Conservation (phyloP, 306 rosid genomes). For the Canavalia gladiata region DNA sequence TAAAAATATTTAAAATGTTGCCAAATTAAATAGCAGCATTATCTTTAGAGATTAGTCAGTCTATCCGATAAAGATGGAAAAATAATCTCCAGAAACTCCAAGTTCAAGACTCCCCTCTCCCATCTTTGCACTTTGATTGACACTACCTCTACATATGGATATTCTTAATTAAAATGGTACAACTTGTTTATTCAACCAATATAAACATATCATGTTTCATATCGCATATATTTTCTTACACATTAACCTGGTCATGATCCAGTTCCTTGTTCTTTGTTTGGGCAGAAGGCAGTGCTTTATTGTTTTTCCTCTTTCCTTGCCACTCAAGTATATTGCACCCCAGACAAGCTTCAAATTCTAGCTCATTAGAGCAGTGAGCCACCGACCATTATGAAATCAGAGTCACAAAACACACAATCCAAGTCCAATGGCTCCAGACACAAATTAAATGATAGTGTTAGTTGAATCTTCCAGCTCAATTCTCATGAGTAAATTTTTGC, state of each 20-base stretch:
- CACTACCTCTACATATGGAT: neutral
- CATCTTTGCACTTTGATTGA: slow-evolving; percentile 15
- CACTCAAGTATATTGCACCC: slow-evolving; percentile 13
- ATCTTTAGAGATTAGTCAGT: neutral
- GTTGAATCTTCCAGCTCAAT: neutral
- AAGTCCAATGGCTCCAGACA: neutral
- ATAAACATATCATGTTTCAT: neutral
- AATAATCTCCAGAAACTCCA: slow-evolving; percentile 9
- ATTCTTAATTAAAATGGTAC: slow-evolving; percentile 25
- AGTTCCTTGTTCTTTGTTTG: slow-evolving; percentile 4
- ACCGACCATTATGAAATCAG: slow-evolving; percentile 16
- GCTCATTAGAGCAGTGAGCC: neutral
- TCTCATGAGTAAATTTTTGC: neutral
- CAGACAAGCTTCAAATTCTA: slow-evolving; percentile 23
- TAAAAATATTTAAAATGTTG: neutral
- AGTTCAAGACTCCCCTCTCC: neutral
- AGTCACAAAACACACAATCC: slow-evolving; percentile 15
- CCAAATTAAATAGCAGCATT: neutral
- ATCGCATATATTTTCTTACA: neutral
- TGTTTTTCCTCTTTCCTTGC: slow-evolving; percentile 31
- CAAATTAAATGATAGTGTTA: neutral
- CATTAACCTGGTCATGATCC: neutral
- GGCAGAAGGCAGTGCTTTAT: neutral
- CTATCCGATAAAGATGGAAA: neutral
- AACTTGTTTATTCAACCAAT: neutral